Evolutionary conservation across 139 green algal genomes (phyloP).

Genomic region (Picochlorum sp.): DNA sequence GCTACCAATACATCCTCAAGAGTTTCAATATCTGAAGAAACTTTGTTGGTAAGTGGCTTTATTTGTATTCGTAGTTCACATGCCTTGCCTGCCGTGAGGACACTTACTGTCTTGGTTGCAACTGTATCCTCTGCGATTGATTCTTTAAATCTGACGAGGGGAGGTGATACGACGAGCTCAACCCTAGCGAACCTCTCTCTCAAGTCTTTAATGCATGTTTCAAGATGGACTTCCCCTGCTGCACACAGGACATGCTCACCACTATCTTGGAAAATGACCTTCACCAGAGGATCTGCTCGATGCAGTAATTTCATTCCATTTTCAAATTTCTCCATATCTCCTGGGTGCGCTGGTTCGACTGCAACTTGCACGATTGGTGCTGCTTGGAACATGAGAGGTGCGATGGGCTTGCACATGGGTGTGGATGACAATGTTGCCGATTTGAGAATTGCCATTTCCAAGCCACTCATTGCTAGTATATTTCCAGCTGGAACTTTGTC

Average conservation of each 20-base stretch:
- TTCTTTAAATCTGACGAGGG: conserved; percentile 80
- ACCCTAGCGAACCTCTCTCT: conserved; percentile 81
- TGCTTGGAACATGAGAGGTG: conserved; percentile 85
- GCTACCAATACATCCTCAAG: conserved; percentile 36
- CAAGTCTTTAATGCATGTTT: conserved; percentile 93
- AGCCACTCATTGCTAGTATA: conserved; percentile 74
- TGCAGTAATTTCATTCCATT: conserved; percentile 85
- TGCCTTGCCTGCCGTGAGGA: conserved; percentile 55
- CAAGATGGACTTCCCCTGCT: conserved; percentile 92
- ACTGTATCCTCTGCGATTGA: background rate
- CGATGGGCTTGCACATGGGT: conserved; percentile 61
- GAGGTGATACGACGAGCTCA: conserved; percentile 80
- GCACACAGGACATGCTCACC: conserved; percentile 80
- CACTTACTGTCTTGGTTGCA: conserved; percentile 53
- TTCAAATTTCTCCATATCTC: conserved; percentile 68
- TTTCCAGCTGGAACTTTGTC: conserved; percentile 78
- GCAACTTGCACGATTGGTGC: conserved; percentile 88
- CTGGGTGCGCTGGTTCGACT: conserved; percentile 71
- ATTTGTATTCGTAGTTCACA: conserved; percentile 62
- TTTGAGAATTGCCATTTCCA: conserved; percentile 82
- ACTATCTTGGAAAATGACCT: conserved; percentile 39
- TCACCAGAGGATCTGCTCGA: conserved; percentile 85
- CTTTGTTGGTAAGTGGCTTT: conserved; percentile 40
- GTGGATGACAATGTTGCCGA: conserved; percentile 77
- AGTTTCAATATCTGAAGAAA: conserved; percentile 53